Conservation (phyloP, 2,329 filamentous ascomycete genomes). For the Grosmannia penicillata region DNA sequence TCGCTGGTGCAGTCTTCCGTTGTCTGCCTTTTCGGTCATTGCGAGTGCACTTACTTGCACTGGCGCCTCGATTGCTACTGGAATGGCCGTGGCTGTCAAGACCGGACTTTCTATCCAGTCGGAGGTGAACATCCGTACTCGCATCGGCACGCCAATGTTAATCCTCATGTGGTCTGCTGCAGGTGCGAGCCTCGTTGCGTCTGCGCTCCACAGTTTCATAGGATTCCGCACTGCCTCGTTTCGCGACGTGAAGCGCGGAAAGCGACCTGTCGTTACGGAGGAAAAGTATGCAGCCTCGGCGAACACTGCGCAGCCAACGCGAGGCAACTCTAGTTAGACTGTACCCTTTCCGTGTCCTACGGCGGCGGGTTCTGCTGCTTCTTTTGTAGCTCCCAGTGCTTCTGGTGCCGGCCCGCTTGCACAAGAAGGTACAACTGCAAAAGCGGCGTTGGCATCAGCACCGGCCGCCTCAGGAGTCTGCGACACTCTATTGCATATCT, state of each 20-base stretch:
- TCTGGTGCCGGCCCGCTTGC: too few relatives aligned
- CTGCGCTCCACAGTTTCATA: conserved; percentile 58
- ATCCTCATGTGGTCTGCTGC: conserved; percentile 81
- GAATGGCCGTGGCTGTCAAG: conserved; percentile 70
- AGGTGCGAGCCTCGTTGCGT: conserved; percentile 51
- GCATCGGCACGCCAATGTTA: conserved; percentile 61
- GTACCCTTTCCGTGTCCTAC: too few relatives aligned
- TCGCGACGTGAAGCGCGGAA: conserved; percentile 31
- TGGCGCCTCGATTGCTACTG: conserved; percentile 62
- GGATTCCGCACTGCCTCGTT: conserved; percentile 56
- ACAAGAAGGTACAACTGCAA: too few relatives aligned
- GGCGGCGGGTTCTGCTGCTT: too few relatives aligned
- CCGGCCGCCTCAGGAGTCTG: too few relatives aligned
- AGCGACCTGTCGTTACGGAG: too few relatives aligned
- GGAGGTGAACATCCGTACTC: conserved; percentile 61
- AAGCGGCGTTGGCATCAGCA: too few relatives aligned
- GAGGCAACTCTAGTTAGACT: too few relatives aligned
- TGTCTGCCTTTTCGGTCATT: conserved; percentile 53
- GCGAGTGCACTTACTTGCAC: conserved; percentile 50
- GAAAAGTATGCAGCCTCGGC: too few relatives aligned
- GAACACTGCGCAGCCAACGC: too few relatives aligned
- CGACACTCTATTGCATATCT: too few relatives aligned
- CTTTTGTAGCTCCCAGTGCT: too few relatives aligned
- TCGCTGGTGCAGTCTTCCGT: conserved; percentile 48
- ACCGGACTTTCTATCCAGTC: conserved; percentile 57